A percentile compares a stretch with the other conserved stretches of the same genome.
These are phyloP conservation scores for Excoecaria cochinchinensis DNA, from an alignment of 345 rosid genomes.

Conservation along the genomic window DNA sequence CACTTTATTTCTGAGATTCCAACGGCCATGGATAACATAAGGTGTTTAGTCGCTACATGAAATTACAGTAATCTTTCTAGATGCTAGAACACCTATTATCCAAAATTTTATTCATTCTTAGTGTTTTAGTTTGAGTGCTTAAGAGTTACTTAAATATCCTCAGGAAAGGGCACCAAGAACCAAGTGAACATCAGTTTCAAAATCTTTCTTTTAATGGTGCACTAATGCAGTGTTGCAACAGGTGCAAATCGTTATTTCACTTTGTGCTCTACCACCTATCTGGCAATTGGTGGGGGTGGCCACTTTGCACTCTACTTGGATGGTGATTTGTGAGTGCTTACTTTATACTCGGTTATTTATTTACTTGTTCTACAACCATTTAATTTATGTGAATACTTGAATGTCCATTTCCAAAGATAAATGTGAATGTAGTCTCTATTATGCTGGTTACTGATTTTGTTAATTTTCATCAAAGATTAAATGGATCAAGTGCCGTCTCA, in stretches of 20 bases:
- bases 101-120: not conserved
- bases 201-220: not conserved
- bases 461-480: slow-evolving; percentile 44
- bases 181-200: not conserved
- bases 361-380: not conserved
- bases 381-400: not conserved
- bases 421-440: not conserved
- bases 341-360: slow-evolving; percentile 1
- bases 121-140: not conserved
- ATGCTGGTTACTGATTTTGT: slow-evolving; percentile 7
- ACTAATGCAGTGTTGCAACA: slow-evolving; percentile 38
- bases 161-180: not conserved
- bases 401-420: not conserved
- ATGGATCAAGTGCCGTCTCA: slow-evolving; percentile 87
- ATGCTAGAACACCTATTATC: not conserved
- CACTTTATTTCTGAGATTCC: not conserved
- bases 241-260: slow-evolving; percentile 94
- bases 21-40: not conserved
- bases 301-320: slow-evolving; percentile 92
- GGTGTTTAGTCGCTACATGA: not conserved
- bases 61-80: not conserved
- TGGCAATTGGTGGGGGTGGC: slow-evolving; percentile 95
- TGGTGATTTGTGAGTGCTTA: slow-evolving; percentile 65
- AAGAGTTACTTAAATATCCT: not conserved
- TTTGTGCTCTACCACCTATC: slow-evolving; percentile 68